A percentile compares a stretch with the other conserved stretches of the same genome.
phyloP scores from a whole-genome alignment of 2,329 filamentous ascomycete species.

The Pseudogymnoascus sp. region DNA sequence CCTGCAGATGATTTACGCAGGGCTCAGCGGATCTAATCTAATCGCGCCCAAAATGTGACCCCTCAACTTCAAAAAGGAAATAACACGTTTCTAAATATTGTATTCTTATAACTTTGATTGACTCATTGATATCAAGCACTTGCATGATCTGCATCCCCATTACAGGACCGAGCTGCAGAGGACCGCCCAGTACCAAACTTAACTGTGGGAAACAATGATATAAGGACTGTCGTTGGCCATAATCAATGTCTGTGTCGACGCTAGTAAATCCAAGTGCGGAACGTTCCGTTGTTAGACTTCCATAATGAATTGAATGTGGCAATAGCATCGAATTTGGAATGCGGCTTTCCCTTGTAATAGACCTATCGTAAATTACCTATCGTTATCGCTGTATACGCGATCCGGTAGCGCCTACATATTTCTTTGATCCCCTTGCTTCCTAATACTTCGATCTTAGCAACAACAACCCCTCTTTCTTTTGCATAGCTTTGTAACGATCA shows the following conservation, averaged over 20 bases:
- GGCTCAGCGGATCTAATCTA: background rate
- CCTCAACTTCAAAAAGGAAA: background rate
- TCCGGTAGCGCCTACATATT: background rate
- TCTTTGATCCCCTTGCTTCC: background rate
- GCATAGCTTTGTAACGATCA: background rate
- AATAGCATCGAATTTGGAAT: background rate
- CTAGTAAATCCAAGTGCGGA: background rate
- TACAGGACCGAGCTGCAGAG: background rate
- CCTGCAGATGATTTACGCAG: background rate
- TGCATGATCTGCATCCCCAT: background rate
- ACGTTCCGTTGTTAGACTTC: constrained; percentile 5
- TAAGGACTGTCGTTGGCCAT: background rate
- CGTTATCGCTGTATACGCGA: background rate
- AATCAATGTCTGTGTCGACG: background rate
- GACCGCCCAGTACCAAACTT: background rate
- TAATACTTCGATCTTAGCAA: background rate
- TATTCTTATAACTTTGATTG: background rate
- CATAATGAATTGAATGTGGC: background rate
- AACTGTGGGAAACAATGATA: background rate
- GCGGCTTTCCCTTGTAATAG: background rate
- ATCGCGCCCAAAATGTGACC: background rate
- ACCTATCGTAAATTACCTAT: background rate
- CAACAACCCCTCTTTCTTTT: background rate
- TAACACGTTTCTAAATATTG: background rate
- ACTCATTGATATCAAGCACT: background rate